Base-by-base conservation (phyloP, 768 basidiomycete genomes). In the Postia placenta region DNA sequence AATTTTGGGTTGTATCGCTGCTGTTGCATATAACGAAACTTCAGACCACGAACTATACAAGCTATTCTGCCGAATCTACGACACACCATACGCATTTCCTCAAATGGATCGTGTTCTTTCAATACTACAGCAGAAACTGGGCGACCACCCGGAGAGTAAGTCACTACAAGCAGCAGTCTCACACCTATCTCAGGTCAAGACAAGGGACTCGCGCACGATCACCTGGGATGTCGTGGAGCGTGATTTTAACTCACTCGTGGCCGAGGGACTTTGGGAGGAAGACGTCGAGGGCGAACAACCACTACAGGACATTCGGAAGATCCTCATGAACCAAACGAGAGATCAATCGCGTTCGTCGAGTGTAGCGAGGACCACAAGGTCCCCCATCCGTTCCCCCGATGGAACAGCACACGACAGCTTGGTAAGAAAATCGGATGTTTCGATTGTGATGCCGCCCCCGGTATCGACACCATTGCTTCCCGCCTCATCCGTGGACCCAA, bases 401-500 rank as follows among this genome's bases (percentile, higher is more conserved):
- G 20, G 4, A 24, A 28, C 26, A 22, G 39, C 19, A 17, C 47
- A 20, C n/a, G 45, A 39, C 17, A 39, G 7, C 9, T 33, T 15
- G 7, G 15, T 15, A 33, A 15, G 30, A 33, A 33, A 15, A 33
- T 7, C 9, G 15, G 30, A 15, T 15, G 30, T 39, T 6, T 46
- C 52, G 2, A 51, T 55, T 11, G 47, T 58, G 0, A 47, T 50
- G 23, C 51, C 48, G 1, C 58, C 58, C n/a, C 38, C 47, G 11
- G 14, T 49, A 14, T 49, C 50, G 3, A 28, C 48, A 2, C 49
- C 57, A 1, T 23, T 58, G 5, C 53, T 64, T 4, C 47, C 62
- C 17, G 46, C 55, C 4, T 56, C 57, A 7, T 49, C 57, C n/a
- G 45, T 46, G 3, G 42, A 50, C 3, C 39, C 60, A 2, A 58